Evolutionary conservation across 805 yeast genomes (phyloP), one percentile per base, ranked within the genome.

Genomic region (Saturnispora sekii): DNA sequence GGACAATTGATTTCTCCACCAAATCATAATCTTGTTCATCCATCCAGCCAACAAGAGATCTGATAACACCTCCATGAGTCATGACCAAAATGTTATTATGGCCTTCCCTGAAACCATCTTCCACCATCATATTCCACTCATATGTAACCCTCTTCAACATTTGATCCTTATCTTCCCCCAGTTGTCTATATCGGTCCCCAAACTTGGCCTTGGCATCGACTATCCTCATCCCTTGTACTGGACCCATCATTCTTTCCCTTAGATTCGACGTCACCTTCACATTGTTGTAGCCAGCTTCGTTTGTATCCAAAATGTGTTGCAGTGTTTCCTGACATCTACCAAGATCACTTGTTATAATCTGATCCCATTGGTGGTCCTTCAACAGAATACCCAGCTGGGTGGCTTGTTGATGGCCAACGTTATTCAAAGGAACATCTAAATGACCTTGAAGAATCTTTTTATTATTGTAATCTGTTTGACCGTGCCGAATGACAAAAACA

Each of bases 11-110:
- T 1, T 63, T 65, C 3, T 64, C 60, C 4, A 61, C 63, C 42
- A 76, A 65, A 2, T 49, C 49, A 51, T 66, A 76, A 10, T 59
- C 54, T 28, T 56, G 53, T 17, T 65, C 69, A 5, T 60, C 54
- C 36, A 82, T 63, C 57, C 78, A 68, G 48, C 73, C 72, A 34
- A 76, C 57, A 32, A 80, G 69, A 28, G 77, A 73, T 38, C 85
- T 73, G 14, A 86, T 79, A 1, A 83, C 82, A 8, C 95, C 95
- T 16, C 95, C 95, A 59, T 86, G 95, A 11, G 87, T 76, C 46
- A 86, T 76, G 16, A 84, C 48, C 11, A 79, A 65, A 2, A 82
- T 70, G 53, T 83, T 84, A 41, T 61, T 62, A n/a, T 34, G 16
- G 45, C 62, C 57, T 18, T 61, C 60, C 1, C 63, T 55, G 6